These are phyloP conservation scores for Suhomyces canberraensis DNA, from an alignment of 805 yeast species.

Conservation along the genomic window DNA sequence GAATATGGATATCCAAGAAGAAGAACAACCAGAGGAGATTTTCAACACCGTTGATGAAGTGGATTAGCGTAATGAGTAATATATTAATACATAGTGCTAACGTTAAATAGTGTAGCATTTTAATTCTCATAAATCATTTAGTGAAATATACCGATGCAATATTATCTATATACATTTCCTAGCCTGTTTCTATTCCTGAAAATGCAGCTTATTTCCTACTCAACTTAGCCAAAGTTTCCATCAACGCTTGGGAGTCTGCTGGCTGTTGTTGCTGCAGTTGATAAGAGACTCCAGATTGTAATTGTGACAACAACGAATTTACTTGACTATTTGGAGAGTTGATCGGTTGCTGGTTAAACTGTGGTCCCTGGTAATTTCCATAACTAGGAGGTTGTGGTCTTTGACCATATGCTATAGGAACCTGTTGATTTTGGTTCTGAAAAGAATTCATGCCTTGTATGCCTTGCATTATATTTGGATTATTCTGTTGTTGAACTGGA, in stretches of 20 bases:
- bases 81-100: no score
- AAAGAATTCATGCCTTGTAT: slow-evolving; percentile 24
- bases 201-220: slow-evolving; percentile 31
- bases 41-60: slow-evolving; percentile 12
- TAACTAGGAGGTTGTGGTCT: slow-evolving; percentile 5
- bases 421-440: no score
- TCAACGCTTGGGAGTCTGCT: slow-evolving; percentile 23
- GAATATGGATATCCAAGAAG: slow-evolving; percentile 13
- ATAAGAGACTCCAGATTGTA: slow-evolving; percentile 15
- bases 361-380: slow-evolving; percentile 3
- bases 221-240: slow-evolving; percentile 38
- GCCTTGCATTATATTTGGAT: slow-evolving; percentile 15
- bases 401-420: no score
- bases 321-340: slow-evolving; percentile 22
- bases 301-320: slow-evolving; percentile 24
- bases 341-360: slow-evolving; percentile 13
- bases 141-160: no score
- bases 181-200: no score
- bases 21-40: slow-evolving; percentile 9
- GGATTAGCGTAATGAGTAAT: slow-evolving; percentile 9
- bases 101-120: no score
- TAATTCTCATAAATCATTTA: no score
- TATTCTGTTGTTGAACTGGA: slow-evolving; percentile 3
- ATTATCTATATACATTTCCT: no score
- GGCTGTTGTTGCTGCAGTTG: slow-evolving; percentile 12